Evolutionary conservation across 164 flowering plant species (phyloP), one percentile per base, ranked within the genome.

Genomic region (Annona squamosa): DNA sequence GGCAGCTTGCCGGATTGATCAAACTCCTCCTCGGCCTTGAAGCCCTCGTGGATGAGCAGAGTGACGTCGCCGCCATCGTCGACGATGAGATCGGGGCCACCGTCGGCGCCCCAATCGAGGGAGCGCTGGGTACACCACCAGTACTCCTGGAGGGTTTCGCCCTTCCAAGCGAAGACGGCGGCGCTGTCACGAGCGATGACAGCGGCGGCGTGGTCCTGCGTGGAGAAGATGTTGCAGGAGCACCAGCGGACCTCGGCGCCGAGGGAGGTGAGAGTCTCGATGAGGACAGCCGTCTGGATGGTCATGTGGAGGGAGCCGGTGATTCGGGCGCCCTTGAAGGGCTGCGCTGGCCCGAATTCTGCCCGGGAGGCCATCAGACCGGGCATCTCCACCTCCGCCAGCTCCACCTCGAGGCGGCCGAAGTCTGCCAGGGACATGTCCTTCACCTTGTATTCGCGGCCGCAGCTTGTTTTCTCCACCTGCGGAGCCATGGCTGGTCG

Each of bases 101-200:
- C 82, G 46, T 69, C 82, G 4, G 82, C 73, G 17, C 81, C 83
- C 83, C 83, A 81, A 46, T 81, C 81, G 4, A 81, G 77, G 45
- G 79, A 74, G 17, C 83, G 65, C 71, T 81, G 81, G 1, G 83
- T 81, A 73, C 81, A 81, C 83, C 83, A 81, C 83, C 83, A 78
- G 79, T 81, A 81, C 80, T 81, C 83, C 72, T 77, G 80, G 37
- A 78, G 75, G 17, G 81, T 78, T 63, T 78, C 79, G 0, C 79
- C 79, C 66, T 77, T 77, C 79, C 78, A 80, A 48, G 74, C 80
- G 69, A 75, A 77, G 44, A 80, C 83, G 4, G 83, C 77, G 7
- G 81, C 79, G 69, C 77, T 75, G 73, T 81, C 83, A 19, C 83
- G 80, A 67, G 83, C 83, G 68, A 78, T 81, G 67, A 81, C 81